Evolutionary conservation across 23 red algal genomes (phyloP).

Genomic region (Chondrus crispus): DNA sequence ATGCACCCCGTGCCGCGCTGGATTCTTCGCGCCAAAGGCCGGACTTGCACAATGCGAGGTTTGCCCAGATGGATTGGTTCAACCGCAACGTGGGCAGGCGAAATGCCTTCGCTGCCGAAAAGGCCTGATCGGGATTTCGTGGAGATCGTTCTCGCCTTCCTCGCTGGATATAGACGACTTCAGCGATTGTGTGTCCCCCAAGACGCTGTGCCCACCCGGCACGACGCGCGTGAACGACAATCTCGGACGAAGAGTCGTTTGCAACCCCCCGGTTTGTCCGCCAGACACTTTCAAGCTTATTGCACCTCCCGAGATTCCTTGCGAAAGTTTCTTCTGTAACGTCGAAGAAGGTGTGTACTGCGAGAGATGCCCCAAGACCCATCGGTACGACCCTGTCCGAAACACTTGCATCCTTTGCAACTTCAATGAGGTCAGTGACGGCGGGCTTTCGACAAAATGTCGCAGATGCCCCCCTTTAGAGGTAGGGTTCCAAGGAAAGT

Average conservation of each 20-base stretch:
- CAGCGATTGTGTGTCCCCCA: neutral
- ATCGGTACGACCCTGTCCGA: neutral
- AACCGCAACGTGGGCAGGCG: neutral
- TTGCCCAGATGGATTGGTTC: neutral
- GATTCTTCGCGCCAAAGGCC: neutral
- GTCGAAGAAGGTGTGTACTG: neutral
- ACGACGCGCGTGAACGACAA: neutral
- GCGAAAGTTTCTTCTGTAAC: neutral
- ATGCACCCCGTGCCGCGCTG: neutral
- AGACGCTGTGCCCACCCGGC: neutral
- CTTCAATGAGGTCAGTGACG: neutral
- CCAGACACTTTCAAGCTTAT: neutral
- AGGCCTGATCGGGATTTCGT: neutral
- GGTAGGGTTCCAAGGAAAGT: neutral
- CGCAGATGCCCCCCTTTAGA: neutral
- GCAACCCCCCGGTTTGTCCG: neutral
- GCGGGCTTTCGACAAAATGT: neutral
- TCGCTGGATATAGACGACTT: neutral
- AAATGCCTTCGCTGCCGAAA: neutral
- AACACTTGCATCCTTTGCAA: neutral
- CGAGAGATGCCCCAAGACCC: neutral
- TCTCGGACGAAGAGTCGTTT: neutral
- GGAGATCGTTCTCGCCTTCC: neutral
- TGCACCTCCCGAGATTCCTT: neutral
- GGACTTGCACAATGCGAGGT: neutral